Evolutionary conservation across 2,329 filamentous ascomycete species (phyloP), one percentile per base, ranked within the genome.

Genomic region (Harringtonia lauricola): DNA sequence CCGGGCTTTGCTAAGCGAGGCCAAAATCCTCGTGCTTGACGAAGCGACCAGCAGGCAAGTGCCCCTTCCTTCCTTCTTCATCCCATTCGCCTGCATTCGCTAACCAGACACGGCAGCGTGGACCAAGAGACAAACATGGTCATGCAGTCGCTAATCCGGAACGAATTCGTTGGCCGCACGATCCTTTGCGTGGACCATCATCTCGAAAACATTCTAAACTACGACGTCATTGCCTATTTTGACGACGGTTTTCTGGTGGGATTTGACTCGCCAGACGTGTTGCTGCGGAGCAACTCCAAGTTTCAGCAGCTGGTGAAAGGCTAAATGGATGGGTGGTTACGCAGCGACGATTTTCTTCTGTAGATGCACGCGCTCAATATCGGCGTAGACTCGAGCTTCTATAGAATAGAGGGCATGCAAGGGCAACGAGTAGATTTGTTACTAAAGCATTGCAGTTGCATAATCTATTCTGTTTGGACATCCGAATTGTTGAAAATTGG

Each of bases 121-220:
- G 77, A 81, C 50, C 58, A 60, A n/a, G 65, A 68, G 47, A 78
- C 75, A 2, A 76, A 80, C 47, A 61, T 65, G 37, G 57, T 66
- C 12, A 72, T 80, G 58, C 72, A 78, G 51, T 59, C 61, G 8
- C 59, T 79, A 21, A 70, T 80, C 45, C 63, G 69, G 3, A 61
- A 66, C 35, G 64, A 65, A 30, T 78, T 81, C 53, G 55, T 57
- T 4, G 62, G 61, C 4, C 69, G 72, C 52, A 82, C 78, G 3
- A 66, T 82, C 14, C 51, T 64, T 18, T 55, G 56, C 1, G 53
- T 63, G 1, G 59, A 56, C 34, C 61, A 64, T 48, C 51, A 57
- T 4, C 47, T 64, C 18, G 51, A 63, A 12, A 72, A 65, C 1
- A 67, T 72, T 34, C 57, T 68, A 39, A 66, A 68, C 49, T 41